Evolutionary conservation across 2,329 filamentous ascomycete genomes (phyloP), one percentile per base, ranked within the genome.

Genomic region (Cladobotryum mycophilum): DNA sequence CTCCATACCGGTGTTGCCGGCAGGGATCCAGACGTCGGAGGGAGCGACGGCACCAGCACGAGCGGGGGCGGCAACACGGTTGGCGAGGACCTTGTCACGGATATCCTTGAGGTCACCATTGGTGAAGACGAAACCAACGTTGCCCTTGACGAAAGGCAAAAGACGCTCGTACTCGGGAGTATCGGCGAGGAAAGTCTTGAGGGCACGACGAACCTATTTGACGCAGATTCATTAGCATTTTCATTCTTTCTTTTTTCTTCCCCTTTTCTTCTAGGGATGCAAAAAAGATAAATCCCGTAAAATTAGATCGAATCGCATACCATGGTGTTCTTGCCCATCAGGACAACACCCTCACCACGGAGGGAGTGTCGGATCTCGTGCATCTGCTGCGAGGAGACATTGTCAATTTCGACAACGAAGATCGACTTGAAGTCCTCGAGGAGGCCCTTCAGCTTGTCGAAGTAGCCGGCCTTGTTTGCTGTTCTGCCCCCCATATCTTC

Each of bases 291-390:
- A 20, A 20, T 20, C 20, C 20, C 5, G 20, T 20, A 20, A 5
- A 20, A 20, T 30, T 2, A 30, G 25, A 7, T 30, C 25, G n/a
- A 30, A 30, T 30, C 9, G 9, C 79, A 54, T 76, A 93, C 92
- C 93, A 99, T 99, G 76, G 93, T 99, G 86, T 99, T 99, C 87
- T 96, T 97, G 73, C 92, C 93, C 93, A 97, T 97, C 78, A 99
- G 82, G 66, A 99, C 91, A 65, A 97, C 88, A 76, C 84, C 91
- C 76, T 95, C 78, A 58, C 86, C 86, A 73, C 93, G 91, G 74
- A 99, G 88, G 68, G 89, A 77, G 69, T 86, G 78, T 74, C 93
- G 88, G 76, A 99, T 97, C 85, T 99, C 93, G 89, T 99, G 93
- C 95, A 99, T 99, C 86, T 99, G 95, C 85, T 99, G 93, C 65